Base-by-base conservation (phyloP, 1,139 yeast species). In the Yamadazyma blattariae region DNA sequence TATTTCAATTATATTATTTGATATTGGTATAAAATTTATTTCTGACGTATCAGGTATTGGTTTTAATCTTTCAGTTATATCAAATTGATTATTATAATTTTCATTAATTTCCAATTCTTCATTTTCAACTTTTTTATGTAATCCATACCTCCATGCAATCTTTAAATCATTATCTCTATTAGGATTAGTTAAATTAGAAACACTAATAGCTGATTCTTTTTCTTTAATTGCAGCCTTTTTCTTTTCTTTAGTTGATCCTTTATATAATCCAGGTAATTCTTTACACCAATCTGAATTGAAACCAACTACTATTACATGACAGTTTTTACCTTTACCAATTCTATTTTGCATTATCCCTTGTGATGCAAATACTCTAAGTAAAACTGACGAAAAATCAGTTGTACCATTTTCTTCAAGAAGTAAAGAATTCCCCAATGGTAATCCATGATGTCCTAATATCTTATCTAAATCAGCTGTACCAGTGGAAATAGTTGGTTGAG, bases 121-220 rank as follows among this genome's bases (percentile, higher is more conserved):
- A 2, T 55, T 47, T 26, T 60, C 52, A 4, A 43, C 30, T 36
- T 61, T 72, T 37, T 75, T 74, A 29, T 70, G 73, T 35, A 81
- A 56, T 0, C 88, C 88, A 48, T 87, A 87, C 50, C 95, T 74
- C 96, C 96, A 87, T 2, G 96, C 95, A 49, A 87, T 87, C 53
- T 81, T 83, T 67, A 87, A 59, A 46, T 82, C 86, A 25, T 56
- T 51, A 20, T 58, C 54, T 18, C 67, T 59, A 17, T 56, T 47
- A 14, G 47, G 42, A 29, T 42, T 68, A 5, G 78, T 61, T 47
- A 83, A 53, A 50, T 85, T 85, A 23, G 82, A 77, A 4, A 85
- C 90, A 37, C 87, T 79, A 5, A 85, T 58, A 50, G 79, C 78
- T 7, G 77, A 66, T 48, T 82, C 82, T 41, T 82, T 77, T 38